Conservation (phyloP, 2,329 filamentous ascomycete genomes). For the Diplodia scrobiculata region DNA sequence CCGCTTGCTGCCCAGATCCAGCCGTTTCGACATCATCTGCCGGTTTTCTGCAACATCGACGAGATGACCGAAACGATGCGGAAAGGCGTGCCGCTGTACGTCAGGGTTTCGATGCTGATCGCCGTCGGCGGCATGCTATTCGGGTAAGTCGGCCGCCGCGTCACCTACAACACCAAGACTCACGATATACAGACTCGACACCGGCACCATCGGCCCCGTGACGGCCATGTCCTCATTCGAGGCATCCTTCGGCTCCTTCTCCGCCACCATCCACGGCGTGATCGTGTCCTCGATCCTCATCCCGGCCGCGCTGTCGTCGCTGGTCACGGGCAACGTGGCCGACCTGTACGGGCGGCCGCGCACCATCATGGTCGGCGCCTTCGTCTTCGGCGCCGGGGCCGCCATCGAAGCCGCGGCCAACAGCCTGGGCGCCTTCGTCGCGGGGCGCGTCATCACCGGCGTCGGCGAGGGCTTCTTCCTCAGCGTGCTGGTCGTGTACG, state of each 20-base stretch:
- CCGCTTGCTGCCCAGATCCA: background rate
- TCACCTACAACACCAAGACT: background rate
- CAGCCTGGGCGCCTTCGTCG: constrained; percentile 56
- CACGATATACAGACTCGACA: constrained; percentile 44
- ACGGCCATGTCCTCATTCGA: constrained; percentile 60
- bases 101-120: constrained; percentile 33
- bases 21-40: constrained; percentile 6
- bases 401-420: constrained; percentile 51
- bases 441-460: constrained; percentile 59
- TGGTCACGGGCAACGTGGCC: constrained; percentile 61
- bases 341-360: constrained; percentile 57
- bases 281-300: constrained; percentile 63
- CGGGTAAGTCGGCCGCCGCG: constrained; percentile 28
- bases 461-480: constrained; percentile 62
- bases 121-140: constrained; percentile 36
- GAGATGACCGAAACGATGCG: background rate
- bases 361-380: constrained; percentile 54
- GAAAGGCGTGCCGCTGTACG: constrained; percentile 30
- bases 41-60: background rate
- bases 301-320: constrained; percentile 56
- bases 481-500: constrained; percentile 48
- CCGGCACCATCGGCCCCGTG: constrained; percentile 61
- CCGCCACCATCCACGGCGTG: constrained; percentile 58
- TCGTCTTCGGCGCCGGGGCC: constrained; percentile 55
- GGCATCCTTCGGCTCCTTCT: constrained; percentile 54